These are phyloP conservation scores for Diaporthe amygdali DNA, from an alignment of 2,329 filamentous ascomycete genomes.

Conservation along the genomic window DNA sequence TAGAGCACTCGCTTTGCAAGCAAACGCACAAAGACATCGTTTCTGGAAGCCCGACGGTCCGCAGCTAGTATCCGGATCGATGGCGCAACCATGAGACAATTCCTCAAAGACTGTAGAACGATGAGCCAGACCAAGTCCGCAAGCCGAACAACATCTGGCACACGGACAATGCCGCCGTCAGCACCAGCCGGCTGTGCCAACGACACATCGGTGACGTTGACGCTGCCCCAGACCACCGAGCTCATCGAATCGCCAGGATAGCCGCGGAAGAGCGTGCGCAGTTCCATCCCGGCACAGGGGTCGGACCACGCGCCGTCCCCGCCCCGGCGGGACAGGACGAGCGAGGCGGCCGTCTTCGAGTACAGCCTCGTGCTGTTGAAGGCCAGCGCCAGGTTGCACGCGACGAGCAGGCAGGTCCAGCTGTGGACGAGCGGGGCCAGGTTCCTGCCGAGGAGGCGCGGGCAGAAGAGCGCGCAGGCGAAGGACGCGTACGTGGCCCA, in stretches of 20 bases:
- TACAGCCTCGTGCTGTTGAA: conserved; percentile 44
- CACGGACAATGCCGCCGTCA: not conserved
- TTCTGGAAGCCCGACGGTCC: not conserved
- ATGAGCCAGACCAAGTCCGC: not conserved
- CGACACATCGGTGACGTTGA: no score
- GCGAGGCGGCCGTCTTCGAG: conserved; percentile 17
- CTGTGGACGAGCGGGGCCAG: not conserved
- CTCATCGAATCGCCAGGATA: not conserved
- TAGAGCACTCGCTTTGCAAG: not conserved
- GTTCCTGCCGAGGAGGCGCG: not conserved
- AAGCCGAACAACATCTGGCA: not conserved
- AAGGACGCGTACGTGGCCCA: not conserved
- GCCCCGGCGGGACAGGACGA: not conserved
- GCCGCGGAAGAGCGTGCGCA: not conserved
- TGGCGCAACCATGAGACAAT: not conserved
- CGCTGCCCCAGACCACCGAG: not conserved
- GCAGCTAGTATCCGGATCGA: not conserved
- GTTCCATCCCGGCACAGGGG: not conserved
- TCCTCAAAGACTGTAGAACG: not conserved
- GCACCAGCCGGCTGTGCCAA: not conserved
- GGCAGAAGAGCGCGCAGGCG: not conserved
- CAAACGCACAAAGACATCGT: not conserved
- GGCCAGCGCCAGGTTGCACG: not conserved
- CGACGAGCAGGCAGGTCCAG: not conserved
- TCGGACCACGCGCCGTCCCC: not conserved